Conservation (phyloP, 179 eudicot genomes). For the Nepenthes alata region DNA sequence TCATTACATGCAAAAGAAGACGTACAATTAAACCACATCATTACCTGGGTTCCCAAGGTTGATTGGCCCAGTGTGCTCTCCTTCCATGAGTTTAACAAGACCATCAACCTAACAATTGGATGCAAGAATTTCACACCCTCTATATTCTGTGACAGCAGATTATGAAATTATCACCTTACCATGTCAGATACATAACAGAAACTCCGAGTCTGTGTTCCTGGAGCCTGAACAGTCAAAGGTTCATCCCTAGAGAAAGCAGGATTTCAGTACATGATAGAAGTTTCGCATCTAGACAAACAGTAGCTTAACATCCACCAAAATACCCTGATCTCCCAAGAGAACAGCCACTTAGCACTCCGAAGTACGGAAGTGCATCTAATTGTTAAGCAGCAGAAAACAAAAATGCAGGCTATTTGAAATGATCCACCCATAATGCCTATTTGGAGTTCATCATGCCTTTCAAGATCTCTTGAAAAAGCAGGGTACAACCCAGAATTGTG, state of each 20-base stretch:
- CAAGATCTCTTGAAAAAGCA: no score
- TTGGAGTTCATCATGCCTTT: no score
- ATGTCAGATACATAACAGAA: conserved; percentile 93
- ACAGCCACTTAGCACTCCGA: no score
- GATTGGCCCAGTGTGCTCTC: conserved; percentile 87
- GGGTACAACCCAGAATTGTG: background rate
- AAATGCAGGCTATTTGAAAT: no score
- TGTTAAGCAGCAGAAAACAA: no score
- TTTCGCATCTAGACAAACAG: no score
- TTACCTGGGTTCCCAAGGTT: conserved; percentile 85
- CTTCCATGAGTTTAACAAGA: conserved; percentile 89
- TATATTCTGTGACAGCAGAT: background rate
- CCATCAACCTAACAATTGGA: conserved; percentile 61
- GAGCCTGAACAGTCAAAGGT: conserved; percentile 86
- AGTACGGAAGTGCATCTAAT: no score
- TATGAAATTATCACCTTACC: conserved; percentile 25
- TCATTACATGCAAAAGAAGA: no score
- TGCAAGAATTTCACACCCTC: background rate
- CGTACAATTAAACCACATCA: background rate
- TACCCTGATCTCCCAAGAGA: no score
- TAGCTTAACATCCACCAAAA: no score
- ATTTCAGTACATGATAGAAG: background rate
- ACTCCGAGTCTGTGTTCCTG: conserved; percentile 96
- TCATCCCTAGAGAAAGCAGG: conserved; percentile 41
- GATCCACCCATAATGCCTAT: no score